phyloP scores from a whole-genome alignment of 2,329 filamentous ascomycete species.

The Cladophialophora exuberans region DNA sequence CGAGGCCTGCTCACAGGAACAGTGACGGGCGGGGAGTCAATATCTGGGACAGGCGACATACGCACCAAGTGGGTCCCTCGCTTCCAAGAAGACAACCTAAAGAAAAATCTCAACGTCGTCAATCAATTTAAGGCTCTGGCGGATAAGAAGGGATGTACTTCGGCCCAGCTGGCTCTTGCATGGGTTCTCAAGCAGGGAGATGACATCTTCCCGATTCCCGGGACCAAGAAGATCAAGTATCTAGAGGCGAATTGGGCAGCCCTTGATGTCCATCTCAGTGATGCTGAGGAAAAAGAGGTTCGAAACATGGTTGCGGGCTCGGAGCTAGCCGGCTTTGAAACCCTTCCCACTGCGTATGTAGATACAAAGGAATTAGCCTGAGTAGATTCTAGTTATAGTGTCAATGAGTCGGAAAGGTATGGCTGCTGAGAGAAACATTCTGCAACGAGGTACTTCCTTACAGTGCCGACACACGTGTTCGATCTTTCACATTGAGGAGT shows the following conservation, averaged over 20 bases:
- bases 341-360: too few species aligned
- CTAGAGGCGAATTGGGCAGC: slow-evolving; percentile 50
- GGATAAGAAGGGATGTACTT: slow-evolving; percentile 27
- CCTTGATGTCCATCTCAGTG: slow-evolving; percentile 44
- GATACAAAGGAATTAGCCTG: too few species aligned
- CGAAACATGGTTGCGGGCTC: slow-evolving; percentile 48
- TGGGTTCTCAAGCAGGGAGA: slow-evolving; percentile 49
- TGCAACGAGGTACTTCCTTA: too few species aligned
- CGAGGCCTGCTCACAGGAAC: slow-evolving; percentile 26
- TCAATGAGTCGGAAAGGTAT: too few species aligned
- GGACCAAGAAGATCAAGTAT: slow-evolving; percentile 54
- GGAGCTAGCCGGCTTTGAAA: too few species aligned
- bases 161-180: slow-evolving; percentile 25
- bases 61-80: slow-evolving; percentile 50
- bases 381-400: too few species aligned
- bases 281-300: slow-evolving; percentile 53
- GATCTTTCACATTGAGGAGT: too few species aligned
- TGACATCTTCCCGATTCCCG: slow-evolving; percentile 64
- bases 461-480: too few species aligned
- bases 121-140: slow-evolving; percentile 39
- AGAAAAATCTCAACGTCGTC: slow-evolving; percentile 59
- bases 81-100: slow-evolving; percentile 57
- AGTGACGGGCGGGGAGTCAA: slow-evolving; percentile 35
- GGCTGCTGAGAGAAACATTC: too few species aligned
- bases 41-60: slow-evolving; percentile 46